phyloP scores from a whole-genome alignment of 2,329 filamentous ascomycete species.

The Trichoderma polysporum region DNA sequence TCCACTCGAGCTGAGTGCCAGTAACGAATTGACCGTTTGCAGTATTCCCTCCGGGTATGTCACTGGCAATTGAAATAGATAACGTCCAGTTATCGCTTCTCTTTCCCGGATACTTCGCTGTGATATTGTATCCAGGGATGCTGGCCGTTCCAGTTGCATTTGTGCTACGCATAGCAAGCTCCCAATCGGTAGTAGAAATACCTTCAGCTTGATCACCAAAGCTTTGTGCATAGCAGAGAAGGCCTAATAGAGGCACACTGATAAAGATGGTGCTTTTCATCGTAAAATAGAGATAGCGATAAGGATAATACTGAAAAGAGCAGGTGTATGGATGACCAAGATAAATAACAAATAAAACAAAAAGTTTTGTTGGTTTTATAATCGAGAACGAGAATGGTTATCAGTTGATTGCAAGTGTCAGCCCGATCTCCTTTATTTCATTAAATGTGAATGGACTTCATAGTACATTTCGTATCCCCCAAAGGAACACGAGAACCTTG shows the following conservation, averaged over 20 bases:
- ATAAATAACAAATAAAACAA: background rate
- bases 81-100: background rate
- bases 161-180: background rate
- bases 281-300: background rate
- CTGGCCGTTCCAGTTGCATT: background rate
- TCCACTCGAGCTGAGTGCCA: background rate
- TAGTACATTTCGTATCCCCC: too few species aligned
- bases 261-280: background rate
- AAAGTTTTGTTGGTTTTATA: background rate
- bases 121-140: background rate
- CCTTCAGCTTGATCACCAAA: background rate
- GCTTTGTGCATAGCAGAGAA: background rate
- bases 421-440: background rate
- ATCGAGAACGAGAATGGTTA: too few species aligned
- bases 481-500: too few species aligned
- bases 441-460: background rate
- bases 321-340: background rate
- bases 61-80: background rate
- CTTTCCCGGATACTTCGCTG: background rate
- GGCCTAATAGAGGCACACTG: background rate
- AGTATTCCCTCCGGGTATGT: background rate
- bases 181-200: background rate
- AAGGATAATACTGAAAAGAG: background rate
- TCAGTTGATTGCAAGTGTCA: background rate
- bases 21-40: background rate